Evolutionary conservation across 2,329 filamentous ascomycete genomes (phyloP).

Genomic region (Didymella keratinophila): DNA sequence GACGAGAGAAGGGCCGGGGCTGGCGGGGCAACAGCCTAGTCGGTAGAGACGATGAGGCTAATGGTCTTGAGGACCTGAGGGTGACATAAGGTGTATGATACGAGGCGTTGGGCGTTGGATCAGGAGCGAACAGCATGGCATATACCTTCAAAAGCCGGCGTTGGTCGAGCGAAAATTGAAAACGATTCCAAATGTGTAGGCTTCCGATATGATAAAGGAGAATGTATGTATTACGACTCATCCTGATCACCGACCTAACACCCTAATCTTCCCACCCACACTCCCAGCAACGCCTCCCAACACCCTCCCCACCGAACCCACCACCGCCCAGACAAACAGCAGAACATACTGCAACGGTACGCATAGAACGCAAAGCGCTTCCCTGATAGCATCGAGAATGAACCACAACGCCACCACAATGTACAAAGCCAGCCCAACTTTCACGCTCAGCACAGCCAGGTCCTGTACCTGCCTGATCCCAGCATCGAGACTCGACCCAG

Average conservation of each 20-base stretch:
- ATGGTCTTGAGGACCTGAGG: too few relatives aligned
- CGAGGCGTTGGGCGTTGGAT: background rate
- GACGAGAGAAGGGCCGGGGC: conserved; percentile 72
- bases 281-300: background rate
- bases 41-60: background rate
- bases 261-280: background rate
- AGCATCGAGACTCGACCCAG: conserved; percentile 24
- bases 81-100: too few relatives aligned
- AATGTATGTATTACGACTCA: too few relatives aligned
- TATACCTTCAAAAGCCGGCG: too few relatives aligned
- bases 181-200: too few relatives aligned
- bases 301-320: background rate
- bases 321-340: conserved; percentile 22
- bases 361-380: conserved; percentile 32
- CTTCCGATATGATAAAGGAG: too few relatives aligned
- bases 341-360: conserved; percentile 33
- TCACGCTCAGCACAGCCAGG: conserved; percentile 26
- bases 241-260: conserved; percentile 4
- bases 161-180: too few relatives aligned
- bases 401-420: conserved; percentile 39
- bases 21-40: conserved; percentile 34
- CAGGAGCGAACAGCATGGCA: too few relatives aligned
- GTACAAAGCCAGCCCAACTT: conserved; percentile 34
- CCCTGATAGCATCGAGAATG: conserved; percentile 37
- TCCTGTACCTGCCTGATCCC: conserved; percentile 35